A percentile compares a stretch with the other conserved stretches of the same genome.
Evolutionary conservation across 768 basidiomycete genomes (phyloP).

Genomic region (Auriculariales sp.): DNA sequence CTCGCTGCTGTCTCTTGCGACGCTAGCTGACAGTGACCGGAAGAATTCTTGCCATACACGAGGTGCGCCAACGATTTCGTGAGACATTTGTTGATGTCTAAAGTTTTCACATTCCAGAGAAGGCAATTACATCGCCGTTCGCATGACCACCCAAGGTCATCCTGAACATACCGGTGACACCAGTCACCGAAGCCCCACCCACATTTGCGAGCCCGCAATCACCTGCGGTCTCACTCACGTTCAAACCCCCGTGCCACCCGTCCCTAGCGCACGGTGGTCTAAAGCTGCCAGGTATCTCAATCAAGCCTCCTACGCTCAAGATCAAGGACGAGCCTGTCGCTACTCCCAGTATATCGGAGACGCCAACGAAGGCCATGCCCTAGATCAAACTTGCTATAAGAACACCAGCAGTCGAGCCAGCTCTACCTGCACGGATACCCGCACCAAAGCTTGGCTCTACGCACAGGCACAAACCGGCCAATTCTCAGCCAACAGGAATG

Average conservation of each 20-base stretch:
- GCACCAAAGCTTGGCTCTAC: no score
- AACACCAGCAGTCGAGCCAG: no score
- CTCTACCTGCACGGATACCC: no score
- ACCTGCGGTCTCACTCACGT: slow-evolving; percentile 29
- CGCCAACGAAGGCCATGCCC: slow-evolving; percentile 6
- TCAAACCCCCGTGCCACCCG: not conserved
- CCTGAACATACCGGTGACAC: slow-evolving; percentile 66
- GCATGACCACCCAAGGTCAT: slow-evolving; percentile 78
- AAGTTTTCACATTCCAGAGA: slow-evolving; percentile 47
- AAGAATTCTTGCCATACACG: slow-evolving; percentile 74
- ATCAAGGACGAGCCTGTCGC: slow-evolving; percentile 36
- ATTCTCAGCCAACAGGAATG: slow-evolving; percentile 69
- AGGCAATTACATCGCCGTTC: slow-evolving; percentile 85
- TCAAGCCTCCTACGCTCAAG: slow-evolving; percentile 34
- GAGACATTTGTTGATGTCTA: not conserved
- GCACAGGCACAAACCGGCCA: slow-evolving; percentile 35
- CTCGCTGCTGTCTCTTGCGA: slow-evolving; percentile 59
- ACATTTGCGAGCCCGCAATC: slow-evolving; percentile 16
- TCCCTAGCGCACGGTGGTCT: not conserved
- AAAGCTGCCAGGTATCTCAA: not conserved
- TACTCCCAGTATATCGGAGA: slow-evolving; percentile 10
- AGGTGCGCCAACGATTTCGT: slow-evolving; percentile 37
- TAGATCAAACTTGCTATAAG: no score
- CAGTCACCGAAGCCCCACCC: slow-evolving; percentile 47
- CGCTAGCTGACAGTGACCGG: slow-evolving; percentile 63